Evolutionary conservation across 2,329 filamentous ascomycete species (phyloP).

Genomic region (Biscogniauxia marginata): DNA sequence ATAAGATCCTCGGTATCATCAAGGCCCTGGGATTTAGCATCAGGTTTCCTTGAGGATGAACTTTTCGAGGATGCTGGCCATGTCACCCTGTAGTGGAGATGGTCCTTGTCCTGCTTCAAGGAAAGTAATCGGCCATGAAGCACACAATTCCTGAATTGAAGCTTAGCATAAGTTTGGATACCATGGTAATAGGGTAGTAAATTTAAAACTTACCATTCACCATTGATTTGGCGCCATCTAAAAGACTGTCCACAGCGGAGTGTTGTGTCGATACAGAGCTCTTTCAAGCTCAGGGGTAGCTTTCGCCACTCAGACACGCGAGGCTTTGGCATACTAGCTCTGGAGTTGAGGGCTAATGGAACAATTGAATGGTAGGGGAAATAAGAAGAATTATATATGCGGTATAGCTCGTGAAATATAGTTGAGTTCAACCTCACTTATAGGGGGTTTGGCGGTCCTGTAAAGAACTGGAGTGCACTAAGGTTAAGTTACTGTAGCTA

Average conservation of each 20-base stretch:
- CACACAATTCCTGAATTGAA: slow-evolving; percentile 66
- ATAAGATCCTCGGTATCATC: slow-evolving; percentile 76
- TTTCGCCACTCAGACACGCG: slow-evolving; percentile 79
- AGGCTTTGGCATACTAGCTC: slow-evolving; percentile 36
- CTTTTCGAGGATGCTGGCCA: slow-evolving; percentile 50
- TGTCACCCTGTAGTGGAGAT: slow-evolving; percentile 77
- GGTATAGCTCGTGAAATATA: too few species aligned
- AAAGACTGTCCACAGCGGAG: slow-evolving; percentile 95
- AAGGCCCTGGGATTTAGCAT: slow-evolving; percentile 39
- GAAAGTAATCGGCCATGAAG: slow-evolving; percentile 82
- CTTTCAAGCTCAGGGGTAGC: slow-evolving; percentile 75
- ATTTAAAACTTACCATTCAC: slow-evolving; percentile 67
- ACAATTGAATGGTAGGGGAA: too few species aligned
- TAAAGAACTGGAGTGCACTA: too few species aligned
- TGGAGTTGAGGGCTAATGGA: background rate
- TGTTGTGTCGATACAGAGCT: slow-evolving; percentile 92
- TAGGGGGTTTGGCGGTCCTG: too few species aligned
- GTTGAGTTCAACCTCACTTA: too few species aligned
- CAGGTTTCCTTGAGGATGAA: slow-evolving; percentile 27
- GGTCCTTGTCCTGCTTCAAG: slow-evolving; percentile 74
- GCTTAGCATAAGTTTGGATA: slow-evolving; percentile 1
- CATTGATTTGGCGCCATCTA: slow-evolving; percentile 82
- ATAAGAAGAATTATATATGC: too few species aligned
- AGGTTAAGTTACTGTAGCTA: too few species aligned
- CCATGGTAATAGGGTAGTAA: background rate